Evolutionary conservation across 148 eudicot genomes (phyloP), one percentile per base, ranked within the genome.

Genomic region (Rhododendron mucronatum): DNA sequence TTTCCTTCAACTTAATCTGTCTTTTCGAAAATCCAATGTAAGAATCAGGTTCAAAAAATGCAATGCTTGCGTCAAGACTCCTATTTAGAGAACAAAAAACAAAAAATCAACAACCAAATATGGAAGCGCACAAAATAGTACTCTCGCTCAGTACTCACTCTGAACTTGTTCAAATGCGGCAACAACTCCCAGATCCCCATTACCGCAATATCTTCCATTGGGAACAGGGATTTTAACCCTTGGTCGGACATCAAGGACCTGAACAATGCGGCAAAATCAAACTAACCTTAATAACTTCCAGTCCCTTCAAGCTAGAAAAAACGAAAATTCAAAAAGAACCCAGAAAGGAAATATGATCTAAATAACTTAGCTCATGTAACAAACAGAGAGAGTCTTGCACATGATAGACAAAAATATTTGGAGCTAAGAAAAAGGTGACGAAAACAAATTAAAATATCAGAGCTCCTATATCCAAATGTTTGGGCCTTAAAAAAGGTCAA

Each of bases 101-200:
- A 20, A 5, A 23, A 67, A 1, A 33, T 81, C 7, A 82, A 48
- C 44, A 35, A 0, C 83, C 13, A 5, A 77, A 26, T 14, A 28
- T 78, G 11, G 39, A 63, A 75, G 80, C 55, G 48, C 61, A 48
- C 21, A 71, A 48, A 47, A 50, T 53, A 11, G 55, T 47, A 35
- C 35, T 57, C n/a, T 53, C 39, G 13, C 80, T 81, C 57, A 78
- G 69, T 61, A 88, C 98, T 84, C 89, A 95, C 99, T 90, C 96
- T 90, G 75, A 96, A 91, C 84, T 85, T 92, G 65, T 89, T 88
- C 83, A 96, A 92, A 92, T 97, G 98, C 6, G 98, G 98, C 90
- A 97, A 86, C 87, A 97, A 84, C 91, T 97, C 99, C 99, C 96
- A 95, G 57, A 95, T 92, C 67, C 99, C 99, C 99, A 97, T 97